These are phyloP conservation scores for Stagonosporopsis chrysanthemi DNA, from an alignment of 2,329 filamentous ascomycete species.

Conservation along the genomic window DNA sequence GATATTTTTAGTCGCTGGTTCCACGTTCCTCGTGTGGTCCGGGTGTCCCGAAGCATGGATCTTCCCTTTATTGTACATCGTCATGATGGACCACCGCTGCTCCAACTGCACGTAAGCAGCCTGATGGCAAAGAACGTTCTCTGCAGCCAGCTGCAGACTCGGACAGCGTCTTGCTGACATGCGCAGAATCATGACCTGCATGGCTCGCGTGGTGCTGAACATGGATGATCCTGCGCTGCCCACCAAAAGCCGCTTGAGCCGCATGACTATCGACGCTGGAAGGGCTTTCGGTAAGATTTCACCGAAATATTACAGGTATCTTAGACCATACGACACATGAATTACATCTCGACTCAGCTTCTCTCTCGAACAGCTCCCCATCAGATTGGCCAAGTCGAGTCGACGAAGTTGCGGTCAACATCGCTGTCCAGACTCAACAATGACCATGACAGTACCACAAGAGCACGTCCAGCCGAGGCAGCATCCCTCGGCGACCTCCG, in stretches of 20 bases:
- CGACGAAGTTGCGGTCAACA: slow-evolving; percentile 4
- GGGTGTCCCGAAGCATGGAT: slow-evolving; percentile 33
- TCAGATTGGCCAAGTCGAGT: neutral
- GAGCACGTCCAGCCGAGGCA: slow-evolving; percentile 10
- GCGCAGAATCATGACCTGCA: slow-evolving; percentile 21
- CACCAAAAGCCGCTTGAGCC: slow-evolving; percentile 16
- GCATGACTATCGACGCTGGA: neutral
- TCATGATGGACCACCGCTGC: slow-evolving; percentile 1
- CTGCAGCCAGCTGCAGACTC: slow-evolving; percentile 4
- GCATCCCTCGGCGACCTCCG: neutral
- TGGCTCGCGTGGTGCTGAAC: slow-evolving; percentile 13
- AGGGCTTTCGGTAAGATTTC: slow-evolving; percentile 7
- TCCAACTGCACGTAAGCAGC: slow-evolving; percentile 5
- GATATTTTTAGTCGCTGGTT: slow-evolving; percentile 28
- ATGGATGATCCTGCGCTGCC: slow-evolving; percentile 16
- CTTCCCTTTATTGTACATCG: neutral
- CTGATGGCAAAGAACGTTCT: neutral
- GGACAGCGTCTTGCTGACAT: slow-evolving; percentile 8
- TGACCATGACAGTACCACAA: neutral
- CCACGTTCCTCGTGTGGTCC: slow-evolving; percentile 31
- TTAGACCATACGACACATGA: neutral
- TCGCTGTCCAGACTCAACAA: neutral
- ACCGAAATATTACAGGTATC: slow-evolving; percentile 4
- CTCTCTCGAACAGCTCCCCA: neutral
- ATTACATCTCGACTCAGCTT: neutral